phyloP scores from a whole-genome alignment of 148 eudicot genomes.

The Linanthus parryae region DNA sequence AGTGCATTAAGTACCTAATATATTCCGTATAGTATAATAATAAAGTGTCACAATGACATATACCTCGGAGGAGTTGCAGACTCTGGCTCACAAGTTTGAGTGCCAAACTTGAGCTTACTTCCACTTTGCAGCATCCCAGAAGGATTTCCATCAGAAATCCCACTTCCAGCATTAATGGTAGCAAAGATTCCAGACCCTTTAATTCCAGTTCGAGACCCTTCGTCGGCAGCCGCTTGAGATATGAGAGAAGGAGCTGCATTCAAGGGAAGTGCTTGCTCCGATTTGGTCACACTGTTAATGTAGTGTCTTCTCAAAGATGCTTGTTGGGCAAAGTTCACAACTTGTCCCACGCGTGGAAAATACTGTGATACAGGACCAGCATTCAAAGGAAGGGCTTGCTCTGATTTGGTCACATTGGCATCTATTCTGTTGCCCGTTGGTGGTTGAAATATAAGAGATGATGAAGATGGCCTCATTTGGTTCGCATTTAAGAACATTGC shows the following conservation, averaged over 20 bases:
- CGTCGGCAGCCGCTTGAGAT: constrained; percentile 70
- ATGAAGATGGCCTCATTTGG: constrained; percentile 34
- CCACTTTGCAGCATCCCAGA: constrained; percentile 30
- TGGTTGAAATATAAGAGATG: constrained; percentile 37
- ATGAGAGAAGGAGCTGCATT: constrained; percentile 41
- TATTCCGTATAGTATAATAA: no score
- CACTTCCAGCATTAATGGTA: constrained; percentile 35
- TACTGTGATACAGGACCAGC: constrained; percentile 38
- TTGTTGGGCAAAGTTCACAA: constrained; percentile 41
- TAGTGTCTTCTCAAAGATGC: constrained; percentile 40
- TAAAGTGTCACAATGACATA: no score
- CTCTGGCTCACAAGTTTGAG: constrained; percentile 36
- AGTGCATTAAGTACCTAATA: not conserved
- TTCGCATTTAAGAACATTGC: constrained; percentile 34
- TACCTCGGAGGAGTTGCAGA: constrained; percentile 28
- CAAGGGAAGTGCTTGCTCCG: no score
- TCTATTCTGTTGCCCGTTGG: constrained; percentile 29
- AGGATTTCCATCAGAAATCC: constrained; percentile 32
- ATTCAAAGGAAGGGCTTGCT: constrained; percentile 37
- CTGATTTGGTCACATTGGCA: constrained; percentile 37
- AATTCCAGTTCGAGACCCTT: constrained; percentile 79
- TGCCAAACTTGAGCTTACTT: constrained; percentile 28
- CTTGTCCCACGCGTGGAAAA: constrained; percentile 35
- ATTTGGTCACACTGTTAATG: no score
- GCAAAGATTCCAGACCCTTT: constrained; percentile 61